Base-by-base conservation (phyloP, 106 monocot species). In the Allium cepa region DNA sequence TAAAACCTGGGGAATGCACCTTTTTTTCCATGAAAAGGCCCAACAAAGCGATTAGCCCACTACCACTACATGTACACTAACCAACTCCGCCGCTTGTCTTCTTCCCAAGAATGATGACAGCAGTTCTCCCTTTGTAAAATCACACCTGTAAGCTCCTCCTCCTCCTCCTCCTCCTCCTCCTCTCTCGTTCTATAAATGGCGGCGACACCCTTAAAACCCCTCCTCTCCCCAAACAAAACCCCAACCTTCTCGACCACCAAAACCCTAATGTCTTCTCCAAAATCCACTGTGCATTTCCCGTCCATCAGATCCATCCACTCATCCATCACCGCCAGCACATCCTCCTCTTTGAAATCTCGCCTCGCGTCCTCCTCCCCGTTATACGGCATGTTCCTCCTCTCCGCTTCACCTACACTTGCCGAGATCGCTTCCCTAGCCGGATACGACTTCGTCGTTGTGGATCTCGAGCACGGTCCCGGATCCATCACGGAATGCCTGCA, bases 371-470 rank as follows among this genome's bases (percentile, higher is more conserved):
- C 85, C 16, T 81, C 87, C 52, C 79, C 79, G 26, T 91, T 95
- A 57, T 95, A 95, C 72, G 94, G 91, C 46, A 71, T 95, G 68
- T 95, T 95, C 77, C 88, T 91, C 61, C 79, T 95, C 51, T 85
- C 83, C 83, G 62, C 76, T 56, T 85, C 83, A 72, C 88, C 94
- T 0, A 91, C 85, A 47, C 83, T 95, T 73, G 91, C 94, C 60
- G 94, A 95, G 83, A 88, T 95, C 48, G 85, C 83, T 12, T 90
- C 84, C 53, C 85, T 91, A 50, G 78, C 94, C 49, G 94, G 94
- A 60, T 95, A 95, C 72, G 94, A 95, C 79, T 95, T 73, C 77
- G 94, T 87, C 8, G 85, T 95, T 7, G 69, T 95, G 60, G 94
- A 95, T 71, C 67, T 91, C 73, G 94, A 95, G 83, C 94, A 95